phyloP scores from a whole-genome alignment of 805 yeast genomes.

The Saturnispora besseyi region DNA sequence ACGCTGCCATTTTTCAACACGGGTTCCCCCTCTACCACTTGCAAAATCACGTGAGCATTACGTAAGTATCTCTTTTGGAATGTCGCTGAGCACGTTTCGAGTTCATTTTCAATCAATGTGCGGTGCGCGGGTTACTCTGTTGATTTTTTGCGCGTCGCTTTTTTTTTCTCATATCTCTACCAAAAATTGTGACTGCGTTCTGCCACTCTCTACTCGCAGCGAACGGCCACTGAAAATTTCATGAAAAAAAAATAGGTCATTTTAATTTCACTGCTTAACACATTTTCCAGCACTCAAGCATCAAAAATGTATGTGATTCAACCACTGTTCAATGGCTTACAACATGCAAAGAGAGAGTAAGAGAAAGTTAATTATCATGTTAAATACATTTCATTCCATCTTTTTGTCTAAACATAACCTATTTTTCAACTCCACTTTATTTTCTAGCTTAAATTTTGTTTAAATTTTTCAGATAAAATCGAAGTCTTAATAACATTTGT shows the following conservation, averaged over 20 bases:
- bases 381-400: too few species aligned
- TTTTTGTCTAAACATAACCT: too few species aligned
- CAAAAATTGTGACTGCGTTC: conserved; percentile 4
- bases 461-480: too few species aligned
- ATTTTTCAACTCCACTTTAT: too few species aligned
- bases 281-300: background rate
- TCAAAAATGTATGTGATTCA: conserved; percentile 7
- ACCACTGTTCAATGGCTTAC: background rate
- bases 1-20: background rate
- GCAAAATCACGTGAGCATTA: background rate
- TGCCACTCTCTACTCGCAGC: background rate
- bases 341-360: background rate
- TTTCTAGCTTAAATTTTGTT: too few species aligned
- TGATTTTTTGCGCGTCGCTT: background rate
- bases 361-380: too few species aligned
- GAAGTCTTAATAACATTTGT: too few species aligned
- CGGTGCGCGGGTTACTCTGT: conserved; percentile 7
- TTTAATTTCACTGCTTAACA: background rate
- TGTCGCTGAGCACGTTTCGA: background rate
- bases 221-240: conserved; percentile 1
- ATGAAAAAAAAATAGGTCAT: background rate
- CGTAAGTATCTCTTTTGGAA: background rate
- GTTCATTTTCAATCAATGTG: background rate
- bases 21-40: background rate
- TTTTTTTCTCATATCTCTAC: background rate